Evolutionary conservation across 2,329 filamentous ascomycete species (phyloP), one percentile per base, ranked within the genome.

Genomic region (Penicillium sp.): DNA sequence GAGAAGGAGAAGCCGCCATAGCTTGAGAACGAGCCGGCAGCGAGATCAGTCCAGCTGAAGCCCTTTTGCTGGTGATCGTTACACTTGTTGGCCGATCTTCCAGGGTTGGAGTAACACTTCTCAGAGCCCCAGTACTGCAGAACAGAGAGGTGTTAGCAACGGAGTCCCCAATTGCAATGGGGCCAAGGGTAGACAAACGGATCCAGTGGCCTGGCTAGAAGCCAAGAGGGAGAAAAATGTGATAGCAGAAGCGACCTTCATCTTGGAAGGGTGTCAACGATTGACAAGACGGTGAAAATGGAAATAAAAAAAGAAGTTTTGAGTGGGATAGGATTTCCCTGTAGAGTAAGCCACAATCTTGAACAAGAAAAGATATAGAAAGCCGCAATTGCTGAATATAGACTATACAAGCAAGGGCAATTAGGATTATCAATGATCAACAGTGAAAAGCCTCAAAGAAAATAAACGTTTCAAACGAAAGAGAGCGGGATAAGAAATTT

Each of bases 31-130:
- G 71, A 66, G 43, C 90, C 91, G 34, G 76, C 62, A 59, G 71
- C 64, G 22, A 96, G 81, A 60, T 83, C 83, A 24, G 75, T 74
- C 84, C 89, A 97, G 79, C 88, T 78, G 73, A 89, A 94, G 47
- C 91, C 92, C 21, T 67, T 62, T 59, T 82, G 75, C 77, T 95
- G 90, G 62, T 86, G 74, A n/a, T 82, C 71, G 55, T 83, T 85
- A 76, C 93, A 97, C 66, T 87, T 76, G 79, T 94, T 94, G 79
- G 91, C 78, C 68, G 83, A 85, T 81, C 90, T 91, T 55, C 78
- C 76, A 11, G 91, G 91, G 72, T 81, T 88, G 46, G 79, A 79
- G 81, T 86, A 95, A 56, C 79, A 73, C 45, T 73, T 67, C 52
- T 79, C 77, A 59, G 79, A 74, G 55, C 76, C 74, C 80, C 83